These are phyloP conservation scores for Paramecium caudatum DNA, from an alignment of 73 alveolate genomes.

Conservation along the genomic window DNA sequence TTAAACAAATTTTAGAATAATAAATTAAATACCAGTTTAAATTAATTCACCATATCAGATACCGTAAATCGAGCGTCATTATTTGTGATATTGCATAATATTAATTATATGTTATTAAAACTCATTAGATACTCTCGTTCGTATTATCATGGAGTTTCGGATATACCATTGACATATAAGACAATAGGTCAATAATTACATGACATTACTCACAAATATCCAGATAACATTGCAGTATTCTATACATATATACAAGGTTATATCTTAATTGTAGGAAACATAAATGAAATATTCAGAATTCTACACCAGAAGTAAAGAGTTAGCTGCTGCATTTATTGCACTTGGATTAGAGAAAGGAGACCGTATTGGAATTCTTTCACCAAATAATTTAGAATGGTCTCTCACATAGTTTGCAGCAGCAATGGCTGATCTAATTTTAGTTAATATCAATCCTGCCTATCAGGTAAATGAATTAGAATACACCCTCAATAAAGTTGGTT, in stretches of 20 bases:
- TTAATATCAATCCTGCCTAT: slow-evolving; percentile 94
- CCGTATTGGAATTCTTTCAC: slow-evolving; percentile 90
- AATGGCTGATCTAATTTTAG: slow-evolving; percentile 90
- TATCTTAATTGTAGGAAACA: slow-evolving; percentile 63
- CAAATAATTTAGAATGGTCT: slow-evolving; percentile 88
- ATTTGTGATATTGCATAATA: not conserved
- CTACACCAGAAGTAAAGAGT: slow-evolving; percentile 77
- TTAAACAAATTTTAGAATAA: slow-evolving; percentile 41
- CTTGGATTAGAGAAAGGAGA: slow-evolving; percentile 89
- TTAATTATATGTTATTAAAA: slow-evolving; percentile 20
- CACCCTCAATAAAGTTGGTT: slow-evolving; percentile 77
- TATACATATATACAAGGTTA: slow-evolving; percentile 31
- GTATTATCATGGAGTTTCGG: slow-evolving; percentile 37
- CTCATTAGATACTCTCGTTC: slow-evolving; percentile 1
- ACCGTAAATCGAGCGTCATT: slow-evolving; percentile 56
- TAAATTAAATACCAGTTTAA: slow-evolving; percentile 26
- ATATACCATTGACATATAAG: slow-evolving; percentile 48
- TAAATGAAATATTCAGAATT: slow-evolving; percentile 81
- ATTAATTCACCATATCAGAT: not conserved
- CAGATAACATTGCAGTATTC: slow-evolving; percentile 70
- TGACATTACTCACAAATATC: slow-evolving; percentile 75
- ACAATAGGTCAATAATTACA: slow-evolving; percentile 77
- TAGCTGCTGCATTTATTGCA: slow-evolving; percentile 89
- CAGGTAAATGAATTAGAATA: slow-evolving; percentile 81
- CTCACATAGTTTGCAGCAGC: slow-evolving; percentile 86